These are phyloP conservation scores for Sugiyamaella japonica DNA, from an alignment of 1,139 yeast species.

Conservation along the genomic window DNA sequence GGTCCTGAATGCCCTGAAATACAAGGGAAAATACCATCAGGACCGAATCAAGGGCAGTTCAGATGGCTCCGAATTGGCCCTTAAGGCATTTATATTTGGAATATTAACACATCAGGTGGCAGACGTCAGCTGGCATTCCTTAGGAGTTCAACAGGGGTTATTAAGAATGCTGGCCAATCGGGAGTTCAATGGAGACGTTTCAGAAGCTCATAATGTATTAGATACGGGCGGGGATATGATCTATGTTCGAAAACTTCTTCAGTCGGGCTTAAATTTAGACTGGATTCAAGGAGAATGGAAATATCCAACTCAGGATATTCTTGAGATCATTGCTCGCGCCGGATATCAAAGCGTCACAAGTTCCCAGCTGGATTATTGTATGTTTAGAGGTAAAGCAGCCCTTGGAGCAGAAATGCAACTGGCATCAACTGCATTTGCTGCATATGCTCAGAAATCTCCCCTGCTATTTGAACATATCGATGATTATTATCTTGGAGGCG, in stretches of 20 bases:
- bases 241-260: slow-evolving; percentile 43
- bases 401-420: slow-evolving; percentile 45
- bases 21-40: slow-evolving; percentile 8
- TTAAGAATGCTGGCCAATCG: slow-evolving; percentile 47
- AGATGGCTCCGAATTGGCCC: slow-evolving; percentile 28
- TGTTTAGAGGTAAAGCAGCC: slow-evolving; percentile 53
- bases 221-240: slow-evolving; percentile 64
- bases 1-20: slow-evolving; percentile 1
- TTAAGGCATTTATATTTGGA: slow-evolving; percentile 56
- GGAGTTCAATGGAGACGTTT: slow-evolving; percentile 52
- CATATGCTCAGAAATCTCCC: slow-evolving; percentile 46
- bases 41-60: neutral
- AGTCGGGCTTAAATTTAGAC: slow-evolving; percentile 31
- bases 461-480: slow-evolving; percentile 46
- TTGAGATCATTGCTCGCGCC: slow-evolving; percentile 39
- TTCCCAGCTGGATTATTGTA: slow-evolving; percentile 45
- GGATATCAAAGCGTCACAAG: slow-evolving; percentile 39
- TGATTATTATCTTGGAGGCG: slow-evolving; percentile 53
- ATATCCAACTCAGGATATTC: slow-evolving; percentile 45
- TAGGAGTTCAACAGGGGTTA: slow-evolving; percentile 53
- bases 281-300: slow-evolving; percentile 48
- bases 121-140: slow-evolving; percentile 64
- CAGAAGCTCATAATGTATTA: slow-evolving; percentile 50
- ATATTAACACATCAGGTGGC: slow-evolving; percentile 57
- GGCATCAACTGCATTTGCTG: slow-evolving; percentile 36